Percentiles rank a stretch among this genome's conserved stretches.
Evolutionary conservation across 163 green algal species (phyloP).

Genomic region (Chloromonas sp.): DNA sequence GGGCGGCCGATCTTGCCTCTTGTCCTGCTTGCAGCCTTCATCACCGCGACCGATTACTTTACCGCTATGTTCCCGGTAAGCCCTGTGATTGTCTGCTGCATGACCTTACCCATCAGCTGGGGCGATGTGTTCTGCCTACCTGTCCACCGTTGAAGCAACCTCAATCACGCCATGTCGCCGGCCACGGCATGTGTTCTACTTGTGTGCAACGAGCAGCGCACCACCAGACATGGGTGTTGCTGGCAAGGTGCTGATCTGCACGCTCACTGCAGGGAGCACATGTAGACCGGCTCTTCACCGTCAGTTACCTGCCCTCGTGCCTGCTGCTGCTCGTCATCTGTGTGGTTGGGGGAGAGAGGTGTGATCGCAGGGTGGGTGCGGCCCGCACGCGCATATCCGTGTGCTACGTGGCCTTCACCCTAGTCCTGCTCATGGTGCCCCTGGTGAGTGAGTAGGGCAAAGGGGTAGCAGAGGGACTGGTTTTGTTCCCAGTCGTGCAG

Average conservation of each 20-base stretch:
- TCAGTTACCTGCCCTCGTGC: conserved; percentile 21
- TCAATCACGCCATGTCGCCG: too few species aligned
- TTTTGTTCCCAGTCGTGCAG: background rate
- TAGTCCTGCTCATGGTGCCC: conserved; percentile 35
- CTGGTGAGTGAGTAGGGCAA: conserved; percentile 27
- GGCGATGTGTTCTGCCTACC: too few species aligned
- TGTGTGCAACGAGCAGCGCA: too few species aligned
- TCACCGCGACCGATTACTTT: conserved; percentile 21
- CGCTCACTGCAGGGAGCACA: conserved; percentile 7
- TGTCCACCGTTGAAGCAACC: too few species aligned
- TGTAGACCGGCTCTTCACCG: conserved; percentile 25
- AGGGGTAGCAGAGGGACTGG: background rate
- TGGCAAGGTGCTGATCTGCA: background rate
- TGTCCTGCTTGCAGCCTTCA: conserved; percentile 14
- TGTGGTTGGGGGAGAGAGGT: background rate
- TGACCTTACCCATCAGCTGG: background rate
- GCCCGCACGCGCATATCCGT: conserved; percentile 24
- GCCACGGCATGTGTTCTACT: too few species aligned
- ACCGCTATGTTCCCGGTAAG: background rate
- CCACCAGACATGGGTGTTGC: background rate
- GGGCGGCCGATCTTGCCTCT: background rate
- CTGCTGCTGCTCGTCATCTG: conserved; percentile 14
- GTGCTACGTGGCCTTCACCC: conserved; percentile 42
- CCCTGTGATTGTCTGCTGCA: background rate
- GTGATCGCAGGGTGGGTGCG: background rate